Base-by-base conservation (phyloP, 805 yeast genomes). In the Monosporozyma yasuniensis region DNA sequence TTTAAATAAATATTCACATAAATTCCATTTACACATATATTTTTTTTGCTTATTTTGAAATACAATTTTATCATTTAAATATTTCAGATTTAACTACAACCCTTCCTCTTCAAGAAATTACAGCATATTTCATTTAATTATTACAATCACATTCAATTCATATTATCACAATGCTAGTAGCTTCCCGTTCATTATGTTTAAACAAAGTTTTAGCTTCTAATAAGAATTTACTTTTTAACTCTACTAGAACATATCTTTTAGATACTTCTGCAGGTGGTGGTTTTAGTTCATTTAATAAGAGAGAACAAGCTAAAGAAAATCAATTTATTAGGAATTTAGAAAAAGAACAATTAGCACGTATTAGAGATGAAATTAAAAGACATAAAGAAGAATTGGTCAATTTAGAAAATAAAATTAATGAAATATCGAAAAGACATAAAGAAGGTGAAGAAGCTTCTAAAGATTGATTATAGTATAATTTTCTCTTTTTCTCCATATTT, bases 231-330 rank as follows among this genome's bases (percentile, higher is more conserved):
- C 7, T 32, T 12, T n/a, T 19, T 5, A 18, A 19, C 11, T 21
- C 48, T 4, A 8, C 48, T 22, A 22, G 37, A 28, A 38, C 25
- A 18, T 28, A 28, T 23, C 28, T 47, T 12, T 47, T 22, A 22
- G 49, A 41, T 42, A 47, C 25, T 21, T 22, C 41, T 4, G 35
- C 16, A 16, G 44, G 45, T 16, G 46, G 46, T 22, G 55, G 55
- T 11, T 52, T 52, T 19, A 86, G 83, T 61, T 72, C 82, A 53
- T 83, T 84, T 72, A 72, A 76, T 61, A 86, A 88, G 67, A 89
- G 95, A 69, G 99, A 91, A 76, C 83, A 79, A 72, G 97, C 96
- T 56, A 82, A 82, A 66, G 99, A 91, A 75, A 87, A 84, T 66
- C 75, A 73, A 61, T 90, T 82, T 74, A 76, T 89, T 71, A 87